A percentile compares a stretch with the other conserved stretches of the same genome.
These are phyloP conservation scores for Candida cerambycidarum DNA, from an alignment of 805 yeast genomes.

Conservation along the genomic window DNA sequence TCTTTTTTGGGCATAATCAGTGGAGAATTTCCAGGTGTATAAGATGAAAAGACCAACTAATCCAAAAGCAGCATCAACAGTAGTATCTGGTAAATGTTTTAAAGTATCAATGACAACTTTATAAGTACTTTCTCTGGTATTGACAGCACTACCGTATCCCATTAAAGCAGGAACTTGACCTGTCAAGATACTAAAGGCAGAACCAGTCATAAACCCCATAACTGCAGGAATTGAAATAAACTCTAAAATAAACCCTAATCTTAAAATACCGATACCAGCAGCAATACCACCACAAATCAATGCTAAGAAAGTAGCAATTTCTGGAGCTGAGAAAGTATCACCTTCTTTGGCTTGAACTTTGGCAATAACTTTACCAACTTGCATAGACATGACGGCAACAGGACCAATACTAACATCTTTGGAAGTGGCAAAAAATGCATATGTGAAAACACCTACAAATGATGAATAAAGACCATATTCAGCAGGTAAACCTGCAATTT, in stretches of 20 bases:
- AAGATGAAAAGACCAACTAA: conserved; percentile 70
- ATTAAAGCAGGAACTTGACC: conserved; percentile 88
- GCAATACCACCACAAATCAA: conserved; percentile 85
- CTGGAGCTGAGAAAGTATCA: conserved; percentile 55
- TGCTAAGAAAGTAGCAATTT: conserved; percentile 77
- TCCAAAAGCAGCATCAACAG: conserved; percentile 87
- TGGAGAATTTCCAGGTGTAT: conserved; percentile 66
- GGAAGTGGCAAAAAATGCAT: conserved; percentile 90
- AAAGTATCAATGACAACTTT: conserved; percentile 67
- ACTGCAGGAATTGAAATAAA: conserved; percentile 90
- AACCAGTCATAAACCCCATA: conserved; percentile 92
- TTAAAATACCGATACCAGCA: conserved; percentile 73
- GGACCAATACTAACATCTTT: conserved; percentile 97
- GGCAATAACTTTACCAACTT: conserved; percentile 75
- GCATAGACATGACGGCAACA: conserved; percentile 92
- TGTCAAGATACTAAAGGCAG: conserved; percentile 75
- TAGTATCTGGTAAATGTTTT: conserved; percentile 67
- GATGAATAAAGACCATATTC: conserved; percentile 90
- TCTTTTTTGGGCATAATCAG: conserved; percentile 60
- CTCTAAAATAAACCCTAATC: conserved; percentile 87
- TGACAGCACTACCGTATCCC: conserved; percentile 68
- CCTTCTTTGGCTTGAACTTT: conserved; percentile 49
- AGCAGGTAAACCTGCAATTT: conserved; percentile 74
- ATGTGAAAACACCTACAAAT: conserved; percentile 85
- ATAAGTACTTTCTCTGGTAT: conserved; percentile 73